phyloP scores from a whole-genome alignment of 2,329 filamentous ascomycete genomes.

The Huntiella savannae region DNA sequence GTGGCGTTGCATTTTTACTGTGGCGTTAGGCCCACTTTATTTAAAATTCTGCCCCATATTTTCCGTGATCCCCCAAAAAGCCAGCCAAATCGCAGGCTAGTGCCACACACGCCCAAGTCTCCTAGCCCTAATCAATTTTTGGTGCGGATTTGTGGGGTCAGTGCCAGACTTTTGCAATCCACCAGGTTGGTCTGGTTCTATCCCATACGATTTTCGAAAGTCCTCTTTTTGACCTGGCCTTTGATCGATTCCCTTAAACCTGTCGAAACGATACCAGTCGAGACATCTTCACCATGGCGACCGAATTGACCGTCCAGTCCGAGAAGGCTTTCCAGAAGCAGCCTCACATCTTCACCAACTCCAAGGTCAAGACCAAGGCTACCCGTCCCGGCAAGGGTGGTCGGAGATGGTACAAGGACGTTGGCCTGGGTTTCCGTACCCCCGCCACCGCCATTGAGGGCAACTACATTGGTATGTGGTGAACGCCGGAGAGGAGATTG shows the following conservation, averaged over 20 bases:
- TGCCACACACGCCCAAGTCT: conserved; percentile 11
- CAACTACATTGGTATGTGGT: conserved; percentile 84
- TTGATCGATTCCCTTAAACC: conserved; percentile 9
- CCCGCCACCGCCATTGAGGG: conserved; percentile 98
- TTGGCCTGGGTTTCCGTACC: conserved; percentile 97
- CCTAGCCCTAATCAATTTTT: conserved; percentile 12
- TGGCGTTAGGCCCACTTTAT: not conserved
- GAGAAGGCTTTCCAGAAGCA: conserved; percentile 99
- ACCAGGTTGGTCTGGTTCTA: conserved; percentile 6
- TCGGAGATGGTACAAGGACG: conserved; percentile 96
- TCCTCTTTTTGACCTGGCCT: conserved; percentile 9
- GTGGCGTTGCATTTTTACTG: not conserved
- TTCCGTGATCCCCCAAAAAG: too few species aligned
- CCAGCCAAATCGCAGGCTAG: not conserved
- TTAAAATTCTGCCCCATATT: too few species aligned
- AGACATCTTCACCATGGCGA: conserved; percentile 51
- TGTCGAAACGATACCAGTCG: conserved; percentile 12
- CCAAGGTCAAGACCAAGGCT: conserved; percentile 77
- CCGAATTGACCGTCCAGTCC: conserved; percentile 98
- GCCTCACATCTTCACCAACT: conserved; percentile 99
- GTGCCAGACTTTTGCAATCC: conserved; percentile 12
- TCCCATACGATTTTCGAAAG: conserved; percentile 9
- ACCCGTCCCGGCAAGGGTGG: conserved; percentile 76
- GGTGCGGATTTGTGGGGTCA: conserved; percentile 11
- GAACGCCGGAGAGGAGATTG: not conserved